Base-by-base conservation (phyloP, 1,139 yeast genomes). In the Dujonia santamariae region DNA sequence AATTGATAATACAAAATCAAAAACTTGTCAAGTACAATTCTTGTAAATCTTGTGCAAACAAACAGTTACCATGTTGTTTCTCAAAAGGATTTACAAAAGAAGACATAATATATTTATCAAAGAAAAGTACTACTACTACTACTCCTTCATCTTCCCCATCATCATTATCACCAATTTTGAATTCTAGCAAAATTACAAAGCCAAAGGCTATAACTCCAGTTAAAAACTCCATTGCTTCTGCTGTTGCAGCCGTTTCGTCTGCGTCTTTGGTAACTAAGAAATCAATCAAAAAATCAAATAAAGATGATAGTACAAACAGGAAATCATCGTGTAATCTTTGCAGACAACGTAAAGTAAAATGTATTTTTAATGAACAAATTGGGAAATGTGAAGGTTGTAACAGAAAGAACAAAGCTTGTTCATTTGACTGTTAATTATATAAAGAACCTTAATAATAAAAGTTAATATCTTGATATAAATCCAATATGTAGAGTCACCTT, bases 51-150 rank as follows among this genome's bases (percentile, higher is more conserved):
- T 77, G 83, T 49, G 54, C 51, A 19, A 42, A 52, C 31, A 74
- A 74, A 46, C 59, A 60, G 27, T 53, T 72, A 28, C 48, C 57
- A 19, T 77, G 83, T 48, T 57, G 62, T 32, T 77, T 76, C 47
- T 68, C 78, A 30, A 75, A 75, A 47, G 83, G 82, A 3, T 76
- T 74, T 49, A 76, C 81, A 16, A 73, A 78, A 51, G 79, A 74
- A 46, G 81, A 76, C 49, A 72, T 75, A 17, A 45, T 60, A 19
- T 20, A 22, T 43, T 38, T 46, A 7, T 53, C 55, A 30, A 59
- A 54, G 33, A 51, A n/a, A 45, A 28, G 36, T 28, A 20, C 19
- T 31, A 21, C 37, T 6, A 19, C 40, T 18, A 43, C 47, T 26
- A 31, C 28, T 28, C 28, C 40, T 11, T 19, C 35, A 4, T 7